Percentiles rank a stretch among this genome's conserved stretches.
These are phyloP conservation scores for Daldinia vernicosa DNA, from an alignment of 495 filamentous ascomycete species.

Conservation along the genomic window DNA sequence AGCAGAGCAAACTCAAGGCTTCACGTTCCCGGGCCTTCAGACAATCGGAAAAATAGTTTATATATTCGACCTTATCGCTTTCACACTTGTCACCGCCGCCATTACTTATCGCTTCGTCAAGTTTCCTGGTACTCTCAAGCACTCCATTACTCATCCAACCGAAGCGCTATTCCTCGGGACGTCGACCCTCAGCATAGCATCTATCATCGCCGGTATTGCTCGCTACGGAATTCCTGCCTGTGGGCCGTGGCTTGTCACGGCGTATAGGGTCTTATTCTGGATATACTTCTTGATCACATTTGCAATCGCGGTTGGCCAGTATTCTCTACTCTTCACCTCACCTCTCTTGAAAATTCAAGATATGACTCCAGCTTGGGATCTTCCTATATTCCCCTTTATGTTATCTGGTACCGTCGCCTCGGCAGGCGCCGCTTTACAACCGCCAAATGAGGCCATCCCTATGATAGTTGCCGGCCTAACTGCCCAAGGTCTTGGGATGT, in stretches of 20 bases:
- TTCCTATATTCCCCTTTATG: constrained; percentile 66
- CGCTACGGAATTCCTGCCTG: constrained; percentile 63
- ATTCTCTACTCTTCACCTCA: constrained; percentile 61
- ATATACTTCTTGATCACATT: constrained; percentile 58
- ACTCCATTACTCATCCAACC: constrained; percentile 67
- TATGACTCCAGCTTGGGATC: constrained; percentile 65
- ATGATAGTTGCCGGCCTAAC: constrained; percentile 61
- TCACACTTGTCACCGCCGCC: constrained; percentile 59
- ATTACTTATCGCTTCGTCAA: constrained; percentile 67
- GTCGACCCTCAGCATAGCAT: constrained; percentile 71
- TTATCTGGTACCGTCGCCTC: constrained; percentile 62
- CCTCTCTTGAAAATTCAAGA: constrained; percentile 48
- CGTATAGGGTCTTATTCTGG: constrained; percentile 61
- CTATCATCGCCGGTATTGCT: constrained; percentile 67
- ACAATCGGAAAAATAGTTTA: constrained; percentile 69
- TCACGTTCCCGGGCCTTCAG: constrained; percentile 60
- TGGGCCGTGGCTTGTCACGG: constrained; percentile 51
- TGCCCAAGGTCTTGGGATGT: constrained; percentile 62
- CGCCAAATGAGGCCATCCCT: constrained; percentile 48
- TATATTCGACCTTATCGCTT: constrained; percentile 69
- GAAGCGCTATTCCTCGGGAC: constrained; percentile 74
- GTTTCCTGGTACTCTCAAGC: constrained; percentile 58
- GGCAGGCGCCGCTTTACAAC: constrained; percentile 53
- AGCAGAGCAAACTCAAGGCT: constrained; percentile 64
- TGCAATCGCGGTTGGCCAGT: constrained; percentile 57